A percentile compares a stretch with the other conserved stretches of the same genome.
These are phyloP conservation scores for Nannochloris sp. DNA, from an alignment of 139 green algal genomes.

Conservation along the genomic window DNA sequence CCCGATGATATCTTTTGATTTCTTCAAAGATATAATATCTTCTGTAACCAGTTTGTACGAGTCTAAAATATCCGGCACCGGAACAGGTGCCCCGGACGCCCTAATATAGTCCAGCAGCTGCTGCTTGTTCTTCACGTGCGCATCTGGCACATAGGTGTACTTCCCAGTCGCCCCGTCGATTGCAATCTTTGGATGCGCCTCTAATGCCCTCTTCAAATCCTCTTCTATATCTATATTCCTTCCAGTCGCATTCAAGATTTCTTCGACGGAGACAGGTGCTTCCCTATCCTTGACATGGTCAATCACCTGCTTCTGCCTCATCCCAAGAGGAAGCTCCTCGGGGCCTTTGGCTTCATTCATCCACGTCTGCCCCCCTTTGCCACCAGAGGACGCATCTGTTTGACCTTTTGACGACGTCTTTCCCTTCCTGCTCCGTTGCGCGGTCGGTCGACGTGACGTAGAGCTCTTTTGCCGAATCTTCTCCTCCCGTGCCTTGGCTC, in stretches of 20 bases:
- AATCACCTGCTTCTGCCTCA: constrained; percentile 19
- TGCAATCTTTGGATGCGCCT: constrained; percentile 8
- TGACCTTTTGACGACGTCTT: constrained; percentile 8
- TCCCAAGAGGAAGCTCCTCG: constrained; percentile 5
- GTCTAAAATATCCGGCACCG: not conserved
- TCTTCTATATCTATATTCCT: not conserved
- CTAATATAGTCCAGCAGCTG: constrained; percentile 18
- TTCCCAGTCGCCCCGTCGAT: not conserved
- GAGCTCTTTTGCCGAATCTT: constrained; percentile 10
- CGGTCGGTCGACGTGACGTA: not conserved
- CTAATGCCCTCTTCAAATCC: constrained; percentile 8
- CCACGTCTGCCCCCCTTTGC: not conserved
- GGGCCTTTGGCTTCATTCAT: not conserved
- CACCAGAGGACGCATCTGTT: constrained; percentile 10
- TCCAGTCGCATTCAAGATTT: constrained; percentile 11
- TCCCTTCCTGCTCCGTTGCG: not conserved
- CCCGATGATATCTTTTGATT: constrained; percentile 10
- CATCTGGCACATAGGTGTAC: constrained; percentile 1
- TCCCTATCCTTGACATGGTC: constrained; percentile 13
- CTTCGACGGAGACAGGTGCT: not conserved
- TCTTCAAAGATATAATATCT: constrained; percentile 6
- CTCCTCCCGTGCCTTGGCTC: constrained; percentile 21
- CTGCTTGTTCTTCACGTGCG: constrained; percentile 16
- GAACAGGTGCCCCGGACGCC: not conserved
- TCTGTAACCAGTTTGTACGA: not conserved